phyloP scores from a whole-genome alignment of 2,329 filamentous ascomycete species.

The Claviceps sp. region DNA sequence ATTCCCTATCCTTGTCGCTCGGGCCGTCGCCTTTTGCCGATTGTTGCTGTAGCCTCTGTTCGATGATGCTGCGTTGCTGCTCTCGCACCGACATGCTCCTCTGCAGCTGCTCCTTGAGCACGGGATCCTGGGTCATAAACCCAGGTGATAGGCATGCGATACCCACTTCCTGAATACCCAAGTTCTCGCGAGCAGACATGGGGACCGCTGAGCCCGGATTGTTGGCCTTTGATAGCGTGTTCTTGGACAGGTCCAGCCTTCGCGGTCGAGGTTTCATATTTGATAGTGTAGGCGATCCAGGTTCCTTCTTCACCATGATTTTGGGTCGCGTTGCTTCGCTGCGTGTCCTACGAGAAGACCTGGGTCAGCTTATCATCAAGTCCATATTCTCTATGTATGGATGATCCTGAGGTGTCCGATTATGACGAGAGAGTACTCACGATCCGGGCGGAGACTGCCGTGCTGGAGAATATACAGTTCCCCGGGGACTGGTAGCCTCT shows the following conservation, averaged over 20 bases:
- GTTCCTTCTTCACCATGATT: slow-evolving; percentile 95
- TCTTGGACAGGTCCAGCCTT: slow-evolving; percentile 64
- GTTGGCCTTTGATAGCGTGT: slow-evolving; percentile 34
- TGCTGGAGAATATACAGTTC: slow-evolving; percentile 19
- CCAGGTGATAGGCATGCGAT: slow-evolving; percentile 90
- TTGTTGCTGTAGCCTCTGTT: slow-evolving; percentile 77
- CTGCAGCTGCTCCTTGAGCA: slow-evolving; percentile 90
- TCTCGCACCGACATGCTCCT: slow-evolving; percentile 87
- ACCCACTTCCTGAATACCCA: slow-evolving; percentile 84
- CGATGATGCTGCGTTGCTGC: slow-evolving; percentile 89
- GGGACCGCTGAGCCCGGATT: slow-evolving; percentile 53
- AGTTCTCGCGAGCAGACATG: slow-evolving; percentile 63
- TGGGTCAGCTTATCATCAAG: slow-evolving; percentile 5
- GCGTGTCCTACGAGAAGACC: slow-evolving; percentile 24
- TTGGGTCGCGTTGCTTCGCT: slow-evolving; percentile 43
- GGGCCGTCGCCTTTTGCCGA: slow-evolving; percentile 64
- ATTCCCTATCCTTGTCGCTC: slow-evolving; percentile 40
- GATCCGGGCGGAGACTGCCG: slow-evolving; percentile 45
- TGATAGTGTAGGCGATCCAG: slow-evolving; percentile 68
- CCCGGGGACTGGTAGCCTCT: slow-evolving; percentile 41
- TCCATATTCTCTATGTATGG: not conserved
- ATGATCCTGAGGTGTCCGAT: not conserved
- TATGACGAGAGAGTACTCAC: slow-evolving; percentile 30
- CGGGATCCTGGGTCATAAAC: slow-evolving; percentile 91
- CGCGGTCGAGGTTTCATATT: slow-evolving; percentile 51